Evolutionary conservation across 2,329 filamentous ascomycete genomes (phyloP).

Genomic region (Talaromyces sp.): DNA sequence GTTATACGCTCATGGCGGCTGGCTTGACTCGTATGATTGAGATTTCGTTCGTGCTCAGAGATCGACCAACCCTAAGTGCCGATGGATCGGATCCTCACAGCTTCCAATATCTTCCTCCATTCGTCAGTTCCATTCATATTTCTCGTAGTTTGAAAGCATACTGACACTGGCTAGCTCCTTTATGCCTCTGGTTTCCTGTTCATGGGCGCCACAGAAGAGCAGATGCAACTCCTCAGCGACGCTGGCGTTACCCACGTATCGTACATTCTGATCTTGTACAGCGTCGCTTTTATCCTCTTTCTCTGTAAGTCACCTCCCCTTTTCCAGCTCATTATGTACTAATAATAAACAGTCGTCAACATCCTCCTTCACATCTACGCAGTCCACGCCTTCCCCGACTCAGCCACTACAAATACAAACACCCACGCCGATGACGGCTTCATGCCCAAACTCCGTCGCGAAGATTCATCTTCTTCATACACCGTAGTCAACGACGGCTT

Average conservation of each 20-base stretch:
- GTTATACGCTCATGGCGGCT: conserved; percentile 91
- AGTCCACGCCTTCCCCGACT: conserved; percentile 54
- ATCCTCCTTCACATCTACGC: conserved; percentile 85
- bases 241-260: conserved; percentile 83
- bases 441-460: conserved; percentile 14
- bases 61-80: conserved; percentile 64
- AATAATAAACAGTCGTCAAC: conserved; percentile 61
- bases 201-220: conserved; percentile 96
- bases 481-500: conserved; percentile 35
- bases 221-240: conserved; percentile 74
- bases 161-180: conserved; percentile 62
- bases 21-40: conserved; percentile 84
- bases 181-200: conserved; percentile 94
- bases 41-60: conserved; percentile 80
- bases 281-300: conserved; percentile 84
- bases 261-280: conserved; percentile 89
- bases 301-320: conserved; percentile 60
- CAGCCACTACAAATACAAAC: conserved; percentile 24
- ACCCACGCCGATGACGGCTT: conserved; percentile 11
- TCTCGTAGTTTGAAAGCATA: background rate
- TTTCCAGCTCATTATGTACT: conserved; percentile 2
- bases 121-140: conserved; percentile 55
- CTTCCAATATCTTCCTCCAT: conserved; percentile 69
- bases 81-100: conserved; percentile 69
- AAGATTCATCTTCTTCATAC: conserved; percentile 26